These are phyloP conservation scores for Ganoderma leucocontextum DNA, from an alignment of 1,284 basidiomycete species.

Conservation along the genomic window DNA sequence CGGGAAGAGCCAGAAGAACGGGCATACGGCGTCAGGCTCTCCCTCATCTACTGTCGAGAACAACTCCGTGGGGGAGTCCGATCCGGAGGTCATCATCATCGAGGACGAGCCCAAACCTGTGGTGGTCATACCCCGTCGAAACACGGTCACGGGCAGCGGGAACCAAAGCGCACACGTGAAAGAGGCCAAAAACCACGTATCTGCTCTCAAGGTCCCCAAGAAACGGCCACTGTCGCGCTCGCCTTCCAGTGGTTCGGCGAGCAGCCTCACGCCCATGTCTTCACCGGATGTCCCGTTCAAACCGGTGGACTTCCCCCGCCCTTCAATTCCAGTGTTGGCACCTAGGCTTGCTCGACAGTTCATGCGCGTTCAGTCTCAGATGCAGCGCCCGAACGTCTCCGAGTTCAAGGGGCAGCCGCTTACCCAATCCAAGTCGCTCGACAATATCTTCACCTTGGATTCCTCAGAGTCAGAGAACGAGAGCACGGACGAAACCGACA, in stretches of 20 bases:
- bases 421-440: conserved; percentile 25
- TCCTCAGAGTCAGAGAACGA: conserved; percentile 29
- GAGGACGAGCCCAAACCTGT: conserved; percentile 8
- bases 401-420: conserved; percentile 5
- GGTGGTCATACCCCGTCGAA: neutral
- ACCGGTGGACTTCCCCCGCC: conserved; percentile 7
- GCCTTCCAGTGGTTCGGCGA: conserved; percentile 15
- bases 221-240: conserved; percentile 28
- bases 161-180: neutral
- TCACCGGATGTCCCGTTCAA: conserved; percentile 18
- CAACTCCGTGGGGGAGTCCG: conserved; percentile 8
- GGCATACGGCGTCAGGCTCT: conserved; percentile 12
- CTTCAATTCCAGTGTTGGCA: conserved; percentile 20
- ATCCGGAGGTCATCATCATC: conserved; percentile 10
- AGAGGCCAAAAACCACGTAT: neutral
- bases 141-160: neutral
- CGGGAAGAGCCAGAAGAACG: conserved; percentile 6
- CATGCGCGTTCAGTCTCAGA: conserved; percentile 27
- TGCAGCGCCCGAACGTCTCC: neutral
- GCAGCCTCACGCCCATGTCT: conserved; percentile 19
- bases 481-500: conserved; percentile 25
- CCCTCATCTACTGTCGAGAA: conserved; percentile 14
- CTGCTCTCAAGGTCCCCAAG: conserved; percentile 10
- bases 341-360: conserved; percentile 31
- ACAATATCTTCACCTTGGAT: conserved; percentile 25